Percentiles rank a stretch among this genome's conserved stretches.
These are phyloP conservation scores for Metschnikowia cerradonensis DNA, from an alignment of 805 yeast genomes.

Conservation along the genomic window DNA sequence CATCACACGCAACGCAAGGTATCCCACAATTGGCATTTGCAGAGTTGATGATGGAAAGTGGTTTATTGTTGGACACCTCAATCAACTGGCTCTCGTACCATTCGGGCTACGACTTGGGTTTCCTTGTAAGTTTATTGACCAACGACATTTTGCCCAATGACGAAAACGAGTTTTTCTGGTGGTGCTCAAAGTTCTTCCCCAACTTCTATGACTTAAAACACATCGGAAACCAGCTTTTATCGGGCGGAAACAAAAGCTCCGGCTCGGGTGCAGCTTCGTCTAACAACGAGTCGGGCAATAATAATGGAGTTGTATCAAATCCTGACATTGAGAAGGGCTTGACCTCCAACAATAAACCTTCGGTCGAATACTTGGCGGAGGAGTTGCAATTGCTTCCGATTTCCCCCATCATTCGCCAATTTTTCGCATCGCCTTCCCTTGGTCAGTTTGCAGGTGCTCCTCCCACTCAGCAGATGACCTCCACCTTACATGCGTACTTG, in stretches of 20 bases:
- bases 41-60: constrained; percentile 79
- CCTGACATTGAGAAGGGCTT: constrained; percentile 9
- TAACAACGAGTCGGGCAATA: constrained; percentile 1
- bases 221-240: constrained; percentile 36
- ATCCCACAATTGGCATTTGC: constrained; percentile 78
- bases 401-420: constrained; percentile 44
- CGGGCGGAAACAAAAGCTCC: constrained; percentile 6
- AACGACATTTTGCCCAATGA: constrained; percentile 76
- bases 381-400: constrained; percentile 62
- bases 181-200: constrained; percentile 74
- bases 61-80: constrained; percentile 66
- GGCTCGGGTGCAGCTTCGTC: constrained; percentile 5
- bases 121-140: constrained; percentile 70
- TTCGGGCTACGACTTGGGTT: constrained; percentile 92
- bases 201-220: constrained; percentile 76
- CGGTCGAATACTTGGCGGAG: constrained; percentile 64
- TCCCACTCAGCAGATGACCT: constrained; percentile 36
- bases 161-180: constrained; percentile 71
- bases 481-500: constrained; percentile 59
- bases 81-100: constrained; percentile 91
- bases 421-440: constrained; percentile 22
- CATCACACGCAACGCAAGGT: constrained; percentile 68
- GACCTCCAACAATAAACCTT: constrained; percentile 31
- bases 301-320: background rate
- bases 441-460: constrained; percentile 21